A percentile compares a stretch with the other conserved stretches of the same genome.
Conservation (phyloP, 805 yeast genomes). For the Komagataella populi region DNA sequence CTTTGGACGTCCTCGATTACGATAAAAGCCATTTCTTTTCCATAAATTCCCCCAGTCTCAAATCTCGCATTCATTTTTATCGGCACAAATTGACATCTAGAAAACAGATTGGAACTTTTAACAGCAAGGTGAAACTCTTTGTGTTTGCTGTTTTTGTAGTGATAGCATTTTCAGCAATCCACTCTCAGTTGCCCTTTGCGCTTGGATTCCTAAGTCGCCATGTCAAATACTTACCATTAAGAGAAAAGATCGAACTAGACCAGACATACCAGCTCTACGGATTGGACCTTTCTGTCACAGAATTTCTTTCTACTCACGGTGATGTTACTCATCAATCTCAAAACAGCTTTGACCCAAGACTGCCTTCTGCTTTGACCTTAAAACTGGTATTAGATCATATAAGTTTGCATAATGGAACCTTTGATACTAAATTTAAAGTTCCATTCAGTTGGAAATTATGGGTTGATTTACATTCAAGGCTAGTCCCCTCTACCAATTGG, state of each 20-base stretch:
- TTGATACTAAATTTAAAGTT: slow-evolving; percentile 11
- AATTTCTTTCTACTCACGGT: background rate
- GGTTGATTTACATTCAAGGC: slow-evolving; percentile 12
- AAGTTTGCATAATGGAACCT: slow-evolving; percentile 6
- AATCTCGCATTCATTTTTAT: background rate
- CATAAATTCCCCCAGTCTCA: background rate
- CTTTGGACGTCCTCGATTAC: background rate
- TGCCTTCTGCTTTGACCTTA: slow-evolving; percentile 17
- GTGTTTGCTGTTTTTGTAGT: background rate
- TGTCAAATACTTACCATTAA: background rate
- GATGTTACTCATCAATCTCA: background rate
- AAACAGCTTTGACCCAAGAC: slow-evolving; percentile 16
- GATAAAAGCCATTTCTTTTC: background rate
- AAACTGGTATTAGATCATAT: slow-evolving; percentile 7
- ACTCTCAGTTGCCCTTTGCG: background rate
- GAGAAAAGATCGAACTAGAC: background rate
- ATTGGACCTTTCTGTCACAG: background rate
- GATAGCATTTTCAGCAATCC: background rate
- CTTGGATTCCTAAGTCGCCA: background rate
- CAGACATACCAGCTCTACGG: background rate
- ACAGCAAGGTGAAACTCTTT: background rate
- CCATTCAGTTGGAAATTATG: slow-evolving; percentile 21
- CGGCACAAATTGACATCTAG: background rate
- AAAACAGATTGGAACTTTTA: background rate
- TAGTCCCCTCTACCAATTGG: slow-evolving; percentile 6